phyloP scores from a whole-genome alignment of 2,329 filamentous ascomycete genomes.

The Diaporthe sp. region DNA sequence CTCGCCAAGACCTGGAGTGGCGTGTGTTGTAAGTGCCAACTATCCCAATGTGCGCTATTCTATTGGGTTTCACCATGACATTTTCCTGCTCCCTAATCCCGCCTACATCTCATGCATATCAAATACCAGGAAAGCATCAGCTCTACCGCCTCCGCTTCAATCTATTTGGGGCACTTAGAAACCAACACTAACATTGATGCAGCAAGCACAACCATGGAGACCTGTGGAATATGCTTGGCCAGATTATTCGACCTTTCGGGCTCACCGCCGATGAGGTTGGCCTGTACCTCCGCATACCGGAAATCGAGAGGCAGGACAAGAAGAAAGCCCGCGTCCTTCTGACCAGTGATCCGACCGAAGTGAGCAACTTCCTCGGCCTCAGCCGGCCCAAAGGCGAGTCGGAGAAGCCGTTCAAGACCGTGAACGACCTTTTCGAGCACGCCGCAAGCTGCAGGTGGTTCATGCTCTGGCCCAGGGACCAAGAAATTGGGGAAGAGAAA shows the following conservation, averaged over 20 bases:
- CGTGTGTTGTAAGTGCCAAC: conserved; percentile 62
- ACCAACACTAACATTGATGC: not conserved
- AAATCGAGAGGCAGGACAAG: conserved; percentile 73
- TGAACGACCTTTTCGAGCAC: conserved; percentile 74
- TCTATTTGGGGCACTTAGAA: too few relatives aligned
- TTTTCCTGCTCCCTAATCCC: not conserved
- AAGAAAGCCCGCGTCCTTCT: conserved; percentile 72
- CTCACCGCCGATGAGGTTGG: conserved; percentile 75
- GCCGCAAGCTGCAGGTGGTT: conserved; percentile 71
- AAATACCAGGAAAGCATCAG: not conserved
- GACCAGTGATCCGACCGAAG: conserved; percentile 65
- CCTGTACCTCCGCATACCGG: conserved; percentile 75
- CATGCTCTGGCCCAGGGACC: conserved; percentile 51
- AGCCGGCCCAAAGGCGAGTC: conserved; percentile 59
- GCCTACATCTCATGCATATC: not conserved
- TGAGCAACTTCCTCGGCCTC: conserved; percentile 76
- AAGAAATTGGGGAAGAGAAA: conserved; percentile 49
- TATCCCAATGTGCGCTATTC: not conserved
- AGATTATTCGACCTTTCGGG: conserved; percentile 73
- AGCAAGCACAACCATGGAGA: conserved; percentile 79
- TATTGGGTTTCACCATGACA: not conserved
- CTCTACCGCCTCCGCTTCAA: too few relatives aligned
- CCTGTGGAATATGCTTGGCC: conserved; percentile 74
- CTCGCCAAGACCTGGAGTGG: conserved; percentile 67
- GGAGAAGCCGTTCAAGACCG: conserved; percentile 66